Percentiles rank a stretch among this genome's conserved stretches.
Conservation (phyloP, 2,329 filamentous ascomycete species). For the Tolypocladium capitatum region DNA sequence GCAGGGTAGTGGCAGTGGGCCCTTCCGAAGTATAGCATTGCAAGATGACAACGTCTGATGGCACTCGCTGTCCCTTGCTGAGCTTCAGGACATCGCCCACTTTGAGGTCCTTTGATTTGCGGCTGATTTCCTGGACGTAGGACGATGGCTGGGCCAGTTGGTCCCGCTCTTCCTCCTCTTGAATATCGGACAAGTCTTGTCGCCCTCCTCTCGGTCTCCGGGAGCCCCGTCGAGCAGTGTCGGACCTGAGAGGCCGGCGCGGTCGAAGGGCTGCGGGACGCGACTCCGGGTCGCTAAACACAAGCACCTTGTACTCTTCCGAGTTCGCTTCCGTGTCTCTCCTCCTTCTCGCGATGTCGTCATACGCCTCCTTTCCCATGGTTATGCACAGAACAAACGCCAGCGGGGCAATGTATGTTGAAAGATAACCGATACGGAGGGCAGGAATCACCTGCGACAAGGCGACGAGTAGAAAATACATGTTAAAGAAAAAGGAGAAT, state of each 20-base stretch:
- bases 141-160: slow-evolving; percentile 29
- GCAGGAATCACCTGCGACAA: slow-evolving; percentile 85
- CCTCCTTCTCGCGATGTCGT: slow-evolving; percentile 76
- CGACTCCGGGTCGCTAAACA: slow-evolving; percentile 47
- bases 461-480: slow-evolving; percentile 94
- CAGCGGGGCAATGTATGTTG: slow-evolving; percentile 84
- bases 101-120: slow-evolving; percentile 76
- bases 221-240: slow-evolving; percentile 14
- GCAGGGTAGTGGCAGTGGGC: slow-evolving; percentile 9
- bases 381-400: slow-evolving; percentile 88
- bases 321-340: slow-evolving; percentile 91
- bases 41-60: slow-evolving; percentile 85
- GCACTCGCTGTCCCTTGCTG: slow-evolving; percentile 81
- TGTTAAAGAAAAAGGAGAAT: slow-evolving; percentile 99
- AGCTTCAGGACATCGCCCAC: slow-evolving; percentile 95
- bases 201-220: slow-evolving; percentile 18
- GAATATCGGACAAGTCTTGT: slow-evolving; percentile 45
- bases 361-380: slow-evolving; percentile 86
- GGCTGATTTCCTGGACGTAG: slow-evolving; percentile 52
- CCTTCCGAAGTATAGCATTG: slow-evolving; percentile 60
- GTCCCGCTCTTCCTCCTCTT: slow-evolving; percentile 50
- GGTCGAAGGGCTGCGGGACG: slow-evolving; percentile 25
- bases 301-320: slow-evolving; percentile 69
- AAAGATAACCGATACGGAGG: slow-evolving; percentile 83
- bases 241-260: slow-evolving; percentile 30